Evolutionary conservation across 345 rosid species (phyloP), one percentile per base, ranked within the genome.

Genomic region (Brassica nigra): DNA sequence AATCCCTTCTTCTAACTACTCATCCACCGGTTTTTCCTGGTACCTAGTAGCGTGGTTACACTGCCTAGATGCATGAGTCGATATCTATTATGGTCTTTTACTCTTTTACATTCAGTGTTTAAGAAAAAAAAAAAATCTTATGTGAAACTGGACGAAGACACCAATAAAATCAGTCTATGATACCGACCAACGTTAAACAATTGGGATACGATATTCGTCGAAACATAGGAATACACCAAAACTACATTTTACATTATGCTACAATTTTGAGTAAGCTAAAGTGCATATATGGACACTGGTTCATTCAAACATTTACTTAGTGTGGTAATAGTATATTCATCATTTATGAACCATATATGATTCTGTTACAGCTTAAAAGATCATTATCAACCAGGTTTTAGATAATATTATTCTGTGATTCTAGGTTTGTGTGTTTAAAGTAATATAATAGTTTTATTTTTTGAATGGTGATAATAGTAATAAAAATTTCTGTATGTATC

Each of bases 291-390:
- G 63, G 30, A n/a, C n/a, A 20, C 23, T 58, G 7, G 63, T 23
- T 58, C 62, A 9, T 27, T 27, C 15, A 23, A 27, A 5, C 34
- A 61, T 61, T 11, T 18, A 20, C 55, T 20, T 33, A 12, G 27
- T 55, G 7, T 63, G 18, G 28, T 15, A 55, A 8, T 62, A 55
- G 20, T 62, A 62, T 44, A 73, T 39, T 61, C 76, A 72, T 61
- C 39, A 61, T 28, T 63, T 49, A 15, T 16, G 23, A 71, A 10
- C 2, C 4, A 33, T 10, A 18, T 62, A 62, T 6, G 68, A 62
- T 44, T 62, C 30, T 62, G 44, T 30, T 16, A 16, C 10, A 73
- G 5, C 61, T 62, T 37, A n/a, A 14, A 71, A 36, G n/a, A 61
- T 59, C 57, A 61, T 39, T 8, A 37, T 72, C 9, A 59, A 2